These are phyloP conservation scores for Aquilaria malaccensis DNA, from an alignment of 345 rosid species.

Conservation along the genomic window DNA sequence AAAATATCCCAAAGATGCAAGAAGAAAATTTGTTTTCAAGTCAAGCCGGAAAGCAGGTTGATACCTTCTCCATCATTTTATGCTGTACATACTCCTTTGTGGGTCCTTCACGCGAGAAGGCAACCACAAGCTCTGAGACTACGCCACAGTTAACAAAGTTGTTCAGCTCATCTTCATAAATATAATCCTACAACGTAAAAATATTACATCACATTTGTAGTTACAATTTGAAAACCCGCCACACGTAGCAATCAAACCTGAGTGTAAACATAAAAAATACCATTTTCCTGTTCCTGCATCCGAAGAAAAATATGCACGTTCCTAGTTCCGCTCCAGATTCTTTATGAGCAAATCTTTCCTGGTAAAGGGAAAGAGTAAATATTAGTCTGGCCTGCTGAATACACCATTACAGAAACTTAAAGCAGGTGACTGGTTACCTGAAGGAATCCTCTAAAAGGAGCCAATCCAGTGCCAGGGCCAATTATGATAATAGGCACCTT, in stretches of 20 bases:
- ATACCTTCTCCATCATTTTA: conserved; percentile 79
- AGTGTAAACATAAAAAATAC: conserved; percentile 23
- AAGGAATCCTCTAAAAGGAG: conserved; percentile 98
- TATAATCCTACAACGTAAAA: conserved; percentile 50
- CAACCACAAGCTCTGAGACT: conserved; percentile 68
- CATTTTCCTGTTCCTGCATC: conserved; percentile 87
- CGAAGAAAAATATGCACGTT: conserved; percentile 72
- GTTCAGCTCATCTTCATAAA: conserved; percentile 83
- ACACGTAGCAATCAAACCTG: not conserved
- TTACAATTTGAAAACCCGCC: not conserved
- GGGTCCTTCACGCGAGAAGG: conserved; percentile 96
- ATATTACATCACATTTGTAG: conserved; percentile 5
- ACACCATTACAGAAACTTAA: not conserved
- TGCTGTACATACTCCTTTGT: conserved; percentile 96
- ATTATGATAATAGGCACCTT: conserved; percentile 84
- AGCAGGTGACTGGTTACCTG: conserved; percentile 38
- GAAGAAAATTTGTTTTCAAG: not conserved
- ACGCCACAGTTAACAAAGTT: conserved; percentile 61
- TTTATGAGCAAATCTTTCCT: conserved; percentile 75
- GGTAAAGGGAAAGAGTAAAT: conserved; percentile 13
- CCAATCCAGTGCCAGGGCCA: conserved; percentile 97
- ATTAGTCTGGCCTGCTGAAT: conserved; percentile 1
- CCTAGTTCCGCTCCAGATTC: conserved; percentile 82
- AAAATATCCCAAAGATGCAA: not conserved
- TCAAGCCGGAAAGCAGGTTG: conserved; percentile 10